Conservation (phyloP, 140 eudicot genomes). For the Erigeron philadelphicus region DNA sequence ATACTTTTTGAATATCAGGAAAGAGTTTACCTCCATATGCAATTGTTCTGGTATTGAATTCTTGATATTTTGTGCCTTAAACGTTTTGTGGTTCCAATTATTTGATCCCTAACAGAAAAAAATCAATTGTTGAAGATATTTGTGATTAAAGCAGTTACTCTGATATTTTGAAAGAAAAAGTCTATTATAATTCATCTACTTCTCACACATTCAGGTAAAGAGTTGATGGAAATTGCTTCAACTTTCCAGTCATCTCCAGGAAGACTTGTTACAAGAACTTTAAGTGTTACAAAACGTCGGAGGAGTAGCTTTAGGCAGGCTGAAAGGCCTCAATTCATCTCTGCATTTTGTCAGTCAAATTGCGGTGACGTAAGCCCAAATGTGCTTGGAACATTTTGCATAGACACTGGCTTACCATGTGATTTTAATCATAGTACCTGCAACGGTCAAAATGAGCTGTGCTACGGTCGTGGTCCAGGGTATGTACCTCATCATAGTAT, state of each 20-base stretch:
- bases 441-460: conserved; percentile 43
- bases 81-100: too few relatives aligned
- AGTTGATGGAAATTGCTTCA: conserved; percentile 78
- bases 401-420: conserved; percentile 54
- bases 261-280: conserved; percentile 45
- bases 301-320: conserved; percentile 55
- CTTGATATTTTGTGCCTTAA: too few relatives aligned
- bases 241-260: conserved; percentile 59
- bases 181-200: too few relatives aligned
- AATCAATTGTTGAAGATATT: too few relatives aligned
- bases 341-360: conserved; percentile 60
- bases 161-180: too few relatives aligned
- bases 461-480: conserved; percentile 64
- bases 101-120: too few relatives aligned
- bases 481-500: conserved; percentile 14
- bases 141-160: too few relatives aligned
- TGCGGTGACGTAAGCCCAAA: conserved; percentile 63
- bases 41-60: too few relatives aligned
- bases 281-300: conserved; percentile 66
- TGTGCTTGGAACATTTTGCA: conserved; percentile 58
- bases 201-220: conserved; percentile 44
- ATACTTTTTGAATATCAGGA: too few relatives aligned
- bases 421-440: conserved; percentile 57
- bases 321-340: conserved; percentile 40
- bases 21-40: too few relatives aligned